These are phyloP conservation scores for Capronia epimyces DNA, from an alignment of 2,329 filamentous ascomycete species.

Conservation along the genomic window DNA sequence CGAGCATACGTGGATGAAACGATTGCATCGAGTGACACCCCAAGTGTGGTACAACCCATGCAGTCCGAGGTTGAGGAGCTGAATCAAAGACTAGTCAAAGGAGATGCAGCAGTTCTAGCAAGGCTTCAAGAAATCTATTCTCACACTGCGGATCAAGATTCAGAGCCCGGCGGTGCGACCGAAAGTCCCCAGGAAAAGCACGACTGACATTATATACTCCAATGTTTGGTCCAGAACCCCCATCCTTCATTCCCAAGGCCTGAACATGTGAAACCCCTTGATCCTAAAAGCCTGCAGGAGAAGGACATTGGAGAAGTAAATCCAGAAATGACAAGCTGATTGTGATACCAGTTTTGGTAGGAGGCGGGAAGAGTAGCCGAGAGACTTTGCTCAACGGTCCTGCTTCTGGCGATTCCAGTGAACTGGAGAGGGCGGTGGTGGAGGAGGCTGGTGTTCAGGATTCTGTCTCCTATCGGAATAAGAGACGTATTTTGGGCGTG, in stretches of 20 bases:
- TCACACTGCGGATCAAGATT: slow-evolving; percentile 16
- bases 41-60: slow-evolving; percentile 31
- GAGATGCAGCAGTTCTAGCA: slow-evolving; percentile 35
- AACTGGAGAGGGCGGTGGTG: slow-evolving; percentile 26
- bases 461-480: slow-evolving; percentile 26
- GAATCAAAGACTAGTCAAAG: slow-evolving; percentile 35
- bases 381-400: slow-evolving; percentile 4
- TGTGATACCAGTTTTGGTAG: slow-evolving; percentile 1
- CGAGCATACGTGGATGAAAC: slow-evolving; percentile 39
- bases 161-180: background rate
- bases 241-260: background rate
- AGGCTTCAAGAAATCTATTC: slow-evolving; percentile 37
- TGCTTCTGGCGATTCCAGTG: slow-evolving; percentile 24
- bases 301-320: slow-evolving; percentile 19
- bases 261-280: background rate
- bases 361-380: background rate
- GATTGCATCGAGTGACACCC: slow-evolving; percentile 36
- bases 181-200: background rate
- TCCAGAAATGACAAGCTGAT: slow-evolving; percentile 5
- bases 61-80: slow-evolving; percentile 35
- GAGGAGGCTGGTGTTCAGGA: slow-evolving; percentile 23
- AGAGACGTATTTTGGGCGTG: slow-evolving; percentile 33
- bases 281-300: background rate
- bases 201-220: slow-evolving; percentile 10
- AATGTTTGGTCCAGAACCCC: background rate